phyloP scores from a whole-genome alignment of 768 basidiomycete species.

The Leccinum aurantiacum region DNA sequence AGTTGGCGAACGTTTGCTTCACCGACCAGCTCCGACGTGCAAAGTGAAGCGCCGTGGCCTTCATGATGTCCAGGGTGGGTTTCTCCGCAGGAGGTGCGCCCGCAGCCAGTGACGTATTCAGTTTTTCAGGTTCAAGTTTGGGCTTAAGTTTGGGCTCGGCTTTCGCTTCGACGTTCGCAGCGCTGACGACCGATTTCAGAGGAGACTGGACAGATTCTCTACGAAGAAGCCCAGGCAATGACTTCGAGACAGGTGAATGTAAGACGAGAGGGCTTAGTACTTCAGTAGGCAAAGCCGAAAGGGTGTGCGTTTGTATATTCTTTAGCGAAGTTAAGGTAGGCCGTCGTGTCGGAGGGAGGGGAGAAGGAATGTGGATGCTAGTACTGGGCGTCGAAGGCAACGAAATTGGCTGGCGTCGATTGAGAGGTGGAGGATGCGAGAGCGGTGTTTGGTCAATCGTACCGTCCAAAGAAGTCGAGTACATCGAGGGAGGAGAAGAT shows the following conservation, averaged over 20 bases:
- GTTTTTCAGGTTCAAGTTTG: constrained; percentile 6
- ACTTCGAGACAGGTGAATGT: constrained; percentile 26
- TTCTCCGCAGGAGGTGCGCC: constrained; percentile 10
- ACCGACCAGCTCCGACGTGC: constrained; percentile 40
- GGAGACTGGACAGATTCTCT: constrained; percentile 28
- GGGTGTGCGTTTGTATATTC: constrained; percentile 26
- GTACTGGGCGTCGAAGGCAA: constrained; percentile 35
- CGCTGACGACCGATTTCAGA: constrained; percentile 18
- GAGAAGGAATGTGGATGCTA: constrained; percentile 17
- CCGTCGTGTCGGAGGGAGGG: constrained; percentile 15
- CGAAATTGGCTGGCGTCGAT: constrained; percentile 32
- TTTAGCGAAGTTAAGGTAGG: constrained; percentile 22
- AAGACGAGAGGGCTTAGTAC: constrained; percentile 33
- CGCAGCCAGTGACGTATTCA: constrained; percentile 1
- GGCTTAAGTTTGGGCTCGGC: constrained; percentile 6
- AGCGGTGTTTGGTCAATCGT: constrained; percentile 12
- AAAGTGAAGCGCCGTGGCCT: constrained; percentile 45
- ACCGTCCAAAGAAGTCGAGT: constrained; percentile 6
- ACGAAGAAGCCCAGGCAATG: constrained; percentile 16
- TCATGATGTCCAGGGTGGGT: constrained; percentile 29
- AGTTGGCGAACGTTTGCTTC: constrained; percentile 42
- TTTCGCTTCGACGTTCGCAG: constrained; percentile 12
- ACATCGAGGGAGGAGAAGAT: constrained; percentile 19
- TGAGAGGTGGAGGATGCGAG: constrained; percentile 29
- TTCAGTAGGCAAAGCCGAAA: constrained; percentile 27